These are phyloP conservation scores for Suhomyces bolitotheri DNA, from an alignment of 1,139 yeast genomes.

Conservation along the genomic window DNA sequence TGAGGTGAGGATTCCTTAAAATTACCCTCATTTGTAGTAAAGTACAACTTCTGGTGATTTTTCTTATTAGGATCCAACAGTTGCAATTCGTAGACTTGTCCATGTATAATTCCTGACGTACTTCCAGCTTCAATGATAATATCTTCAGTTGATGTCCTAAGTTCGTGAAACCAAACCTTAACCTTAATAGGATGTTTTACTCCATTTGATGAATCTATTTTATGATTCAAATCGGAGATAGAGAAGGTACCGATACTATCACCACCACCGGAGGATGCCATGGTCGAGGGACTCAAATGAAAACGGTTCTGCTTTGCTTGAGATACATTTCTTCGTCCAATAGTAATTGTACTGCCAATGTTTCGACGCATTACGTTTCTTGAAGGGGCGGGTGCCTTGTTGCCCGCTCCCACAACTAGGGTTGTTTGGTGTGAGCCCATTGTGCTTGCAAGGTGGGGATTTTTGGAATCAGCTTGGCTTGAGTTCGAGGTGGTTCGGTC, in stretches of 20 bases:
- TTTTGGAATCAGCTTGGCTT: slow-evolving; percentile 2
- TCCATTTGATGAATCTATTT: not conserved
- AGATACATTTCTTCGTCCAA: slow-evolving; percentile 15
- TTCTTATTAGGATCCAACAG: slow-evolving; percentile 19
- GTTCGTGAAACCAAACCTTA: slow-evolving; percentile 76
- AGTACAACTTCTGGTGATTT: slow-evolving; percentile 35
- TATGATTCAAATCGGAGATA: slow-evolving; percentile 2
- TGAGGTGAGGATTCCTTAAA: slow-evolving; percentile 11
- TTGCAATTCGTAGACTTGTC: slow-evolving; percentile 70
- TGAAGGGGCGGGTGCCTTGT: slow-evolving; percentile 6
- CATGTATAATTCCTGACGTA: slow-evolving; percentile 47
- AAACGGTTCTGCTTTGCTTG: slow-evolving; percentile 6
- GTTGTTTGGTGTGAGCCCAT: slow-evolving; percentile 15
- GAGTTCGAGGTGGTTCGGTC: slow-evolving; percentile 2
- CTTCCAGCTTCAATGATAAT: slow-evolving; percentile 69
- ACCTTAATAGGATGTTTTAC: slow-evolving; percentile 40
- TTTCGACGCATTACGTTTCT: slow-evolving; percentile 16
- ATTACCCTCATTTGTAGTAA: slow-evolving; percentile 24
- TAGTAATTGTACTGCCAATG: slow-evolving; percentile 21
- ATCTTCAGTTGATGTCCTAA: slow-evolving; percentile 55
- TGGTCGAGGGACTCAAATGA: slow-evolving; percentile 5
- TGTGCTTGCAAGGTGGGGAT: slow-evolving; percentile 2
- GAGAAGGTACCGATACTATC: slow-evolving; percentile 9
- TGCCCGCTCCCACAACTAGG: slow-evolving; percentile 13
- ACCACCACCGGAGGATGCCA: slow-evolving; percentile 1